phyloP scores from a whole-genome alignment of 768 basidiomycete species.

The Termitomyces sp. region DNA sequence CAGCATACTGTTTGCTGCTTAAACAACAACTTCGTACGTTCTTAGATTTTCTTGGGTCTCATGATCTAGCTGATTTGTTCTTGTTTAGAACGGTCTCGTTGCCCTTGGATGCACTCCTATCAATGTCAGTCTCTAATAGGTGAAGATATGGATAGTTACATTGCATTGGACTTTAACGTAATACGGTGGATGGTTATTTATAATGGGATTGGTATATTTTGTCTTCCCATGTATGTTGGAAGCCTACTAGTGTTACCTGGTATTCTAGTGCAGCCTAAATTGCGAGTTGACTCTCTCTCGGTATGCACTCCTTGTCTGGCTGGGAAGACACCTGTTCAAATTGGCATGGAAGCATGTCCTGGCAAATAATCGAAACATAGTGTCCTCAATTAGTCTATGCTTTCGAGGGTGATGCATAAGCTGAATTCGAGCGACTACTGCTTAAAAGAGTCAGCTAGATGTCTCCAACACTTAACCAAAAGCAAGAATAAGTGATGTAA shows the following conservation, averaged over 20 bases:
- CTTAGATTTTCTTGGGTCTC: neutral
- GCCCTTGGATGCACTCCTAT: conserved; percentile 7
- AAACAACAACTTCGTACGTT: conserved; percentile 3
- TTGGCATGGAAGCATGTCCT: too few relatives aligned
- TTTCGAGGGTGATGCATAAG: too few relatives aligned
- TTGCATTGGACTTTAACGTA: neutral
- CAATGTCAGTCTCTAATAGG: neutral
- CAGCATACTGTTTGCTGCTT: conserved; percentile 1
- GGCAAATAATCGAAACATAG: too few relatives aligned
- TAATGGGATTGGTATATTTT: neutral
- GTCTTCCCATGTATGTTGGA: neutral
- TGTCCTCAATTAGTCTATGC: too few relatives aligned
- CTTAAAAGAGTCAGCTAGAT: too few relatives aligned
- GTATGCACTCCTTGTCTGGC: neutral
- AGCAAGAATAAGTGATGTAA: too few relatives aligned
- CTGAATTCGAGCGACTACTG: too few relatives aligned
- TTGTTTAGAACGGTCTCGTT: conserved; percentile 4
- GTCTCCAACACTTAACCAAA: too few relatives aligned
- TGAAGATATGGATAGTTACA: neutral
- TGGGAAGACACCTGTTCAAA: too few relatives aligned
- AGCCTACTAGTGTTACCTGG: too few relatives aligned
- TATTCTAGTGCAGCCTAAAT: too few relatives aligned
- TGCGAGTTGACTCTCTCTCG: too few relatives aligned
- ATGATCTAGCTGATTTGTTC: neutral
- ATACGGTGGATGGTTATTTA: neutral